These are phyloP conservation scores for Aspergillus panamensis DNA, from an alignment of 495 filamentous ascomycete species.

Conservation along the genomic window DNA sequence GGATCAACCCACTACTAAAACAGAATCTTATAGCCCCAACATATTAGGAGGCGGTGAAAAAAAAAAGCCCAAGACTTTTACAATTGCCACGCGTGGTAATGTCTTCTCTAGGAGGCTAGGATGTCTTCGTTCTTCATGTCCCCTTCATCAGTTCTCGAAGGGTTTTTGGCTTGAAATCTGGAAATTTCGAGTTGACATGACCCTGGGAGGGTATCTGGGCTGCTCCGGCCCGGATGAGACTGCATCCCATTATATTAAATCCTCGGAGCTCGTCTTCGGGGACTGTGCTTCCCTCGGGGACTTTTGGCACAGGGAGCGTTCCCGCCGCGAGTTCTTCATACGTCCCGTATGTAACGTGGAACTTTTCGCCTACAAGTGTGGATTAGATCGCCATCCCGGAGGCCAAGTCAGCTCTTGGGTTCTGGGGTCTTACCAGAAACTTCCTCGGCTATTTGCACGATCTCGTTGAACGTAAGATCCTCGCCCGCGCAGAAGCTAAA, in stretches of 20 bases:
- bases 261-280: background rate
- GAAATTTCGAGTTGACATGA: background rate
- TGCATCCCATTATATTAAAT: background rate
- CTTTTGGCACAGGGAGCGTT: background rate
- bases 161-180: background rate
- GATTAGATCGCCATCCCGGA: background rate
- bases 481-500: background rate
- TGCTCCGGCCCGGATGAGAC: background rate
- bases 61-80: too few species aligned
- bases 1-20: too few species aligned
- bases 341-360: background rate
- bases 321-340: background rate
- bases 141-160: background rate
- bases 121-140: background rate
- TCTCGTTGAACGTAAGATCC: background rate
- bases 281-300: background rate
- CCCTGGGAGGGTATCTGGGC: background rate
- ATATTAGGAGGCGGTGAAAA: too few species aligned
- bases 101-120: too few species aligned
- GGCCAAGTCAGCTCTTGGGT: background rate
- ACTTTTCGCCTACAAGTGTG: background rate
- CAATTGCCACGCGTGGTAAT: too few species aligned
- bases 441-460: background rate
- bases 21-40: too few species aligned
- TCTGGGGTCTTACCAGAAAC: background rate